A percentile compares a stretch with the other conserved stretches of the same genome.
Evolutionary conservation across 768 basidiomycete species (phyloP).

Genomic region (Russula virescens): DNA sequence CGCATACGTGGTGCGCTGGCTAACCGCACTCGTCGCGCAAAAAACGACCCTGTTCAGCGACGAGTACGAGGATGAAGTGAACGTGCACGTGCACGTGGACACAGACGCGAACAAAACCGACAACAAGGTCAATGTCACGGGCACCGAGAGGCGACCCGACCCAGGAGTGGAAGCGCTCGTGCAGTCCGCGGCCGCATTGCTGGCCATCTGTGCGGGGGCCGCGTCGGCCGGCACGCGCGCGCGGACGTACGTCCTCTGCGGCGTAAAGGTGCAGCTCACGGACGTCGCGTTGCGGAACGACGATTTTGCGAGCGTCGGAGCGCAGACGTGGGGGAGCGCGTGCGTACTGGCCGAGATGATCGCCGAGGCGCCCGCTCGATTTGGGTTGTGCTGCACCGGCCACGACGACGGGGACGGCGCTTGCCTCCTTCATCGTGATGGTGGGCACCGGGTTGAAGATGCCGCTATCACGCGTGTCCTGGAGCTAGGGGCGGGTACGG

Average conservation of each 20-base stretch:
- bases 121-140: neutral
- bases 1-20: conserved; percentile 64
- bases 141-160: no score
- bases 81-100: neutral
- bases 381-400: conserved; percentile 36
- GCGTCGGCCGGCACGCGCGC: conserved; percentile 54
- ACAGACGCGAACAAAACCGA: neutral
- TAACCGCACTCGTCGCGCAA: conserved; percentile 51
- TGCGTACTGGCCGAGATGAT: conserved; percentile 76
- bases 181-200: conserved; percentile 50
- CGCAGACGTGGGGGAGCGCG: conserved; percentile 87
- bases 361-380: conserved; percentile 47
- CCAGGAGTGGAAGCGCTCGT: conserved; percentile 36
- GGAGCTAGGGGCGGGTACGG: conserved; percentile 56
- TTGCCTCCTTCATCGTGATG: neutral
- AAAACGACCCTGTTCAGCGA: neutral
- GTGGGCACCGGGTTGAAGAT: neutral
- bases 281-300: conserved; percentile 66
- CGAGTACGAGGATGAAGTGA: neutral
- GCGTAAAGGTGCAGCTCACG: conserved; percentile 43
- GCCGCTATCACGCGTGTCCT: conserved; percentile 35
- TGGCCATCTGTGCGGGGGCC: conserved; percentile 60
- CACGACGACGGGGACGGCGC: neutral
- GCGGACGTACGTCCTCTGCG: conserved; percentile 47
- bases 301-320: conserved; percentile 70